Base-by-base conservation (phyloP, 2,329 filamentous ascomycete species). In the Fusarium drepaniforme region DNA sequence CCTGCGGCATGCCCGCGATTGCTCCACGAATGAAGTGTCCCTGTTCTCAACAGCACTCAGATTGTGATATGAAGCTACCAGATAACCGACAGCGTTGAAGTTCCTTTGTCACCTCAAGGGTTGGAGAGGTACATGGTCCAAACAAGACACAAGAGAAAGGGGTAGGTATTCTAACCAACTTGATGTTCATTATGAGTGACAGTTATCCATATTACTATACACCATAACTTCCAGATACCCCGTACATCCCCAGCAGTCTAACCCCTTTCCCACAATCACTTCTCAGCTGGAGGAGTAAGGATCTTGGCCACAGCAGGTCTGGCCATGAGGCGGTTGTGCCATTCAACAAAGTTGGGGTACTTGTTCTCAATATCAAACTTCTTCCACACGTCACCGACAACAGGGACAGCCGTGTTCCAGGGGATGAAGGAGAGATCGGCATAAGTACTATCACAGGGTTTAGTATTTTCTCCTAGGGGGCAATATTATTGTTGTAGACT, bases 301-400 rank as follows among this genome's bases (percentile, higher is more conserved):
- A 64, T 59, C 73, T 80, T 82, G 68, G 77, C 73, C 28, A 83
- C 78, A 13, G 80, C 73, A 13, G 81, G 79, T 23, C 82, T 81
- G 38, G 77, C 80, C 35, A 77, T 59, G 5, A 84, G 56, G 6
- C 83, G 77, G 46, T 81, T 70, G 56, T 83, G 77, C 82, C 83
- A 84, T 4, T 80, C 81, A 21, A 42, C 67, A 56, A 80, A 83
- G 76, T 84, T 81, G 60, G 80, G 79, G 71, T 81, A 83, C 68
- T 79, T 82, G 56, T 77, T 77, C 60, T 82, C 79, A n/a, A 80
- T 74, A 11, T 80, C 75, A 16, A 72, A 71, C 15, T 77, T 70
- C 15, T 79, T 74, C 66, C 68, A 76, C 5, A 75, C 57, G 3
- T 78, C 67, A 16, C 72, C 73, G n/a, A 76, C 37, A 15, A 13